A percentile compares a stretch with the other conserved stretches of the same genome.
phyloP scores from a whole-genome alignment of 2,329 filamentous ascomycete species.

The Cladosporium sp. region DNA sequence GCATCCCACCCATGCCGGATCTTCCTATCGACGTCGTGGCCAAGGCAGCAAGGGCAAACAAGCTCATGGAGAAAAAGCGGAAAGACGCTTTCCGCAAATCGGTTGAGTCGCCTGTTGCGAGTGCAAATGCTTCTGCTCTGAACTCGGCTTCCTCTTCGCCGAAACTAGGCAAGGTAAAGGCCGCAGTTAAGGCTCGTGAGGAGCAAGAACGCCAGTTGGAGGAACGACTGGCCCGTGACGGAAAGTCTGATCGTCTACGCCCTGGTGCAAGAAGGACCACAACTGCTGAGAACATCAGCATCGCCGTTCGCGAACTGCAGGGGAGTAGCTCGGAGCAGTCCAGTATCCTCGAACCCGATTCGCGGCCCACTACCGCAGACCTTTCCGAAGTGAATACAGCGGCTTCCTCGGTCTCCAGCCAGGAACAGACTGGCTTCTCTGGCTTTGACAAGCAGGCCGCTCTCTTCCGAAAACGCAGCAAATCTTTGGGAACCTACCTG shows the following conservation, averaged over 20 bases:
- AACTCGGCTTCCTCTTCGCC: slow-evolving; percentile 12
- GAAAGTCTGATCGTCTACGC: not conserved
- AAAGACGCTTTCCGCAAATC: slow-evolving; percentile 1
- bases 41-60: slow-evolving; percentile 29
- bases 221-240: slow-evolving; percentile 1
- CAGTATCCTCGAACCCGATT: slow-evolving; percentile 11
- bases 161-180: slow-evolving; percentile 7
- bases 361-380: slow-evolving; percentile 13
- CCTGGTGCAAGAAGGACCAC: not conserved
- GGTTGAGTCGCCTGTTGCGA: not conserved
- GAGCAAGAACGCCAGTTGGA: slow-evolving; percentile 12
- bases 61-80: slow-evolving; percentile 14
- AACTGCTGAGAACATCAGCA: not conserved
- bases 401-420: slow-evolving; percentile 19
- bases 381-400: not conserved
- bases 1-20: slow-evolving; percentile 34
- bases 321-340: slow-evolving; percentile 22
- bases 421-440: slow-evolving; percentile 28
- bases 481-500: slow-evolving; percentile 23
- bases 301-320: slow-evolving; percentile 18
- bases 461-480: slow-evolving; percentile 33
- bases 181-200: slow-evolving; percentile 12
- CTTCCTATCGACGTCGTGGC: slow-evolving; percentile 32
- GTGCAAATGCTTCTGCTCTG: not conserved
- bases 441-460: slow-evolving; percentile 34